Conservation (phyloP, 257 asterid genomes). For the Linderniella brevidens region DNA sequence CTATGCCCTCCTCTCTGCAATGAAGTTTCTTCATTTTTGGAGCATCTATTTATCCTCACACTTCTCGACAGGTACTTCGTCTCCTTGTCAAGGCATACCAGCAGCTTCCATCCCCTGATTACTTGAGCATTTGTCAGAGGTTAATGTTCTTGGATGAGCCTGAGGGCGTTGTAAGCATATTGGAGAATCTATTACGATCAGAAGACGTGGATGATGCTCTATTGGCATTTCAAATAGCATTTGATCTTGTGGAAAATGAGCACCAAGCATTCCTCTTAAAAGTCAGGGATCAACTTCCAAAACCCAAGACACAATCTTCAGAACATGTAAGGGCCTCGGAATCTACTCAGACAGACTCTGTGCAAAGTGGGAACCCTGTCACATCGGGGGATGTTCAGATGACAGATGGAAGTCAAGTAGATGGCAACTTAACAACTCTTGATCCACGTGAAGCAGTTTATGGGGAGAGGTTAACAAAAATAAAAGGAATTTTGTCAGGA, state of each 20-base stretch:
- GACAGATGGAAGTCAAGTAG: constrained; percentile 42
- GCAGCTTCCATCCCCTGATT: constrained; percentile 80
- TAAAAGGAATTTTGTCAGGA: constrained; percentile 82
- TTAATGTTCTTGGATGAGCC: constrained; percentile 91
- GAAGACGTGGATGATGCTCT: constrained; percentile 66
- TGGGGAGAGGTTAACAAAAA: constrained; percentile 52
- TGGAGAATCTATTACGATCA: constrained; percentile 66
- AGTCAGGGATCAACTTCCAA: constrained; percentile 52
- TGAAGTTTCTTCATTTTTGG: background rate
- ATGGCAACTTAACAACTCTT: constrained; percentile 12
- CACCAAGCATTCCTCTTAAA: constrained; percentile 81
- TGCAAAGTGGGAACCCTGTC: constrained; percentile 20
- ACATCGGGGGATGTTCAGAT: constrained; percentile 48
- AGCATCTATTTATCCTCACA: too few relatives aligned
- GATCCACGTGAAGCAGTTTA: constrained; percentile 48
- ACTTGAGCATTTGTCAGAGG: constrained; percentile 82
- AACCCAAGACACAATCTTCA: constrained; percentile 38
- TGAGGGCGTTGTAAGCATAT: constrained; percentile 54
- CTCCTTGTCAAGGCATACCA: constrained; percentile 76
- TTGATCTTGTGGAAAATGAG: constrained; percentile 85
- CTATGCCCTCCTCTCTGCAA: background rate
- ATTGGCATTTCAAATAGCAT: constrained; percentile 83
- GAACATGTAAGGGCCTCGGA: constrained; percentile 21
- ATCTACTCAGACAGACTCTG: constrained; percentile 24
- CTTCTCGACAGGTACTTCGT: constrained; percentile 50